A percentile compares a stretch with the other conserved stretches of the same genome.
Conservation (phyloP, 139 green algal species). For the Micractinium conductrix region DNA sequence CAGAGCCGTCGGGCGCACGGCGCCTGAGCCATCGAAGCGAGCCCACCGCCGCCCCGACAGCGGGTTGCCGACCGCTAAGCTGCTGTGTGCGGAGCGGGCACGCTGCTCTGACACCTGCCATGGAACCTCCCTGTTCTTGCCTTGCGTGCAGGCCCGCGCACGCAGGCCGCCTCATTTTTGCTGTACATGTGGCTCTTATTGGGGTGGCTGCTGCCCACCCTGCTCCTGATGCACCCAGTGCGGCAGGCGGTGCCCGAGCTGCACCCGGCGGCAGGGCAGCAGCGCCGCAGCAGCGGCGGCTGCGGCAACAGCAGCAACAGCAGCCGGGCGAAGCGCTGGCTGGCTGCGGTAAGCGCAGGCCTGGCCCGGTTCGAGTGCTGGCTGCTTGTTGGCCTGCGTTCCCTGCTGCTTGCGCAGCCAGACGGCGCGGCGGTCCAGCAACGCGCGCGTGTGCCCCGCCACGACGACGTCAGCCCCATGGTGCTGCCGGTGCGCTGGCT, state of each 20-base stretch:
- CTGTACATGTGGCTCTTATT: not conserved
- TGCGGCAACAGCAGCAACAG: too few relatives aligned
- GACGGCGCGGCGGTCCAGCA: not conserved
- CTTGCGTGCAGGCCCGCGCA: not conserved
- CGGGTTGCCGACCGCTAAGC: too few relatives aligned
- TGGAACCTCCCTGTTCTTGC: too few relatives aligned
- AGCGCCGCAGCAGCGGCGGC: not conserved
- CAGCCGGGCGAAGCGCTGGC: not conserved
- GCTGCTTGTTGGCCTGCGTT: not conserved
- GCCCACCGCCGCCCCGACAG: too few relatives aligned
- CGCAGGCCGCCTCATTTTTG: slow-evolving; percentile 1
- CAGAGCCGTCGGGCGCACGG: too few relatives aligned
- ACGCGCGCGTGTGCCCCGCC: too few relatives aligned
- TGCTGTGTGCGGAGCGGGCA: too few relatives aligned
- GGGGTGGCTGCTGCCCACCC: slow-evolving; percentile 18
- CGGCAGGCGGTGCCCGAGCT: not conserved
- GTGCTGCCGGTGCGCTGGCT: slow-evolving; percentile 14
- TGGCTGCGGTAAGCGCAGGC: not conserved
- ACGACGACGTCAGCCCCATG: too few relatives aligned
- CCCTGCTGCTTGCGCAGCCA: not conserved
- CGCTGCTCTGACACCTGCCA: too few relatives aligned
- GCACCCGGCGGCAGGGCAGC: not conserved
- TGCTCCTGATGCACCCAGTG: slow-evolving; percentile 3
- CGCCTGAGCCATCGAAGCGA: too few relatives aligned
- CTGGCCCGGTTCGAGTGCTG: not conserved